Evolutionary conservation across 2,329 filamentous ascomycete genomes (phyloP).

Genomic region (Ascochyta lentis): DNA sequence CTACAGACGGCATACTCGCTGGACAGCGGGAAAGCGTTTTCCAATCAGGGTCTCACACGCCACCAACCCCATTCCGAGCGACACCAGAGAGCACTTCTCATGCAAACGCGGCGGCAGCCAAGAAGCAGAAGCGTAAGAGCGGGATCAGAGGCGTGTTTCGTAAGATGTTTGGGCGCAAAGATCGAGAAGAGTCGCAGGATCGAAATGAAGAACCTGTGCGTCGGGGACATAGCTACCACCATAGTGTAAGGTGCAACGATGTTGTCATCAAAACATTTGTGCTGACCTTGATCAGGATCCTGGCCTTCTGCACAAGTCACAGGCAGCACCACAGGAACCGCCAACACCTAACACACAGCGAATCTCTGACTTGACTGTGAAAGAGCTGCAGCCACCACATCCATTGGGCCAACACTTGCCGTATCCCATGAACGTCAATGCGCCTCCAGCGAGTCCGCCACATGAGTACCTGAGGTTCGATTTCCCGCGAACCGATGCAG

Average conservation of each 20-base stretch:
- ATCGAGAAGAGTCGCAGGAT: conserved; percentile 34
- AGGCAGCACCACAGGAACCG: conserved; percentile 8
- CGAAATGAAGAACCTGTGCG: conserved; percentile 27
- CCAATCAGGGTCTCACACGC: conserved; percentile 30
- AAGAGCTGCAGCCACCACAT: conserved; percentile 43
- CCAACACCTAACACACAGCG: conserved; percentile 31
- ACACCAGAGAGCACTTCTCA: conserved; percentile 36
- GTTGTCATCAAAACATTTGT: background rate
- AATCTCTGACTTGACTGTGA: conserved; percentile 46
- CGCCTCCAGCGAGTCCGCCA: conserved; percentile 44
- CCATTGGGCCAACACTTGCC: conserved; percentile 46
- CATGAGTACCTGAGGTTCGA: conserved; percentile 47
- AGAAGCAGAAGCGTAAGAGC: conserved; percentile 47
- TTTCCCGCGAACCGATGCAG: conserved; percentile 27
- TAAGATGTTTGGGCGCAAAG: conserved; percentile 48
- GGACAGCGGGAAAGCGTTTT: conserved; percentile 35
- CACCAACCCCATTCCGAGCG: conserved; percentile 39
- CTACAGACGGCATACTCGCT: conserved; percentile 24
- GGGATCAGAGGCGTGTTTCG: conserved; percentile 46
- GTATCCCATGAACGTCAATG: conserved; percentile 52
- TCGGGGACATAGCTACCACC: conserved; percentile 43
- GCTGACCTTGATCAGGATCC: conserved; percentile 36
- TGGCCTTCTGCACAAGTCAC: conserved; percentile 28
- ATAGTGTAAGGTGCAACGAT: conserved; percentile 38
- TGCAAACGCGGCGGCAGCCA: conserved; percentile 23